Evolutionary conservation across 164 flowering plant genomes (phyloP).

Genomic region (Amborella trichopoda): DNA sequence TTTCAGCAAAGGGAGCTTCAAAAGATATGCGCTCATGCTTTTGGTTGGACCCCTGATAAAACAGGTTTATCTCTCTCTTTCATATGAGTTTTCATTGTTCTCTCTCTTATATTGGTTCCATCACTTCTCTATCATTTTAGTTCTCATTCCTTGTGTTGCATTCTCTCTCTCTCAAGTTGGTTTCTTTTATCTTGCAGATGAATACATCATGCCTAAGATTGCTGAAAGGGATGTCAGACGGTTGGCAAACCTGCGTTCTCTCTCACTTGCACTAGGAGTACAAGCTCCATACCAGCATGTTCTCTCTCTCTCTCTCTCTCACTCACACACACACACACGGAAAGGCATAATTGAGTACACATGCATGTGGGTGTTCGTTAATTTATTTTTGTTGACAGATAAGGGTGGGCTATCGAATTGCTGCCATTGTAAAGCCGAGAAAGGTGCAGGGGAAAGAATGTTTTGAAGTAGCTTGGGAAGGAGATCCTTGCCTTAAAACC

Average conservation of each 20-base stretch:
- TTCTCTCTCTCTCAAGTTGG: not conserved
- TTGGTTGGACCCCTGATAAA: conserved; percentile 80
- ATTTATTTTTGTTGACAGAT: too few species aligned
- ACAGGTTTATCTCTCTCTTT: conserved; percentile 39
- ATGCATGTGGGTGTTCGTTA: too few species aligned
- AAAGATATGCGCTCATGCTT: conserved; percentile 44
- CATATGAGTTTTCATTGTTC: too few species aligned
- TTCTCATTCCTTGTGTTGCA: not conserved
- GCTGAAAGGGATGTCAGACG: conserved; percentile 81
- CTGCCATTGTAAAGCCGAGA: conserved; percentile 52
- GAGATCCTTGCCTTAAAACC: conserved; percentile 37
- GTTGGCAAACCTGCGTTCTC: conserved; percentile 52
- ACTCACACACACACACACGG: too few species aligned
- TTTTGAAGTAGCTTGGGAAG: conserved; percentile 81
- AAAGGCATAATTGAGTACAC: too few species aligned
- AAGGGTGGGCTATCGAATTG: conserved; percentile 67
- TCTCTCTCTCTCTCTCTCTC: not conserved
- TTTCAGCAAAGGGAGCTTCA: conserved; percentile 52
- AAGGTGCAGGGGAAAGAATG: conserved; percentile 61
- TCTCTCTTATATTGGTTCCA: not conserved
- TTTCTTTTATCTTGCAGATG: conserved; percentile 35
- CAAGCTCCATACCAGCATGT: conserved; percentile 47
- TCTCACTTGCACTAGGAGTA: conserved; percentile 43
- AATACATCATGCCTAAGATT: conserved; percentile 86
- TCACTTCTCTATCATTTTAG: not conserved